phyloP scores from a whole-genome alignment of 2,329 filamentous ascomycete genomes.

The Scytalidium sp. region DNA sequence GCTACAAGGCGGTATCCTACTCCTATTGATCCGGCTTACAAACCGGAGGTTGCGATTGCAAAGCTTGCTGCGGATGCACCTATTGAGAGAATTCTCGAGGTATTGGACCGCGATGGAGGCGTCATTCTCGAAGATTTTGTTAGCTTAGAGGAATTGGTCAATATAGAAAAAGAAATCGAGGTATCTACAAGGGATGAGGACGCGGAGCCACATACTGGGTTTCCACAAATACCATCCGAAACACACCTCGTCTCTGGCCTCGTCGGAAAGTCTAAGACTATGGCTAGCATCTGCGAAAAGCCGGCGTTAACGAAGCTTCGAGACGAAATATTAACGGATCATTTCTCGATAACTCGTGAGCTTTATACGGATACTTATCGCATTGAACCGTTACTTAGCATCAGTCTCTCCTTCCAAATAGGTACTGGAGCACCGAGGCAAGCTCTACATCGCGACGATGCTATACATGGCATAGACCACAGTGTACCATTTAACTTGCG shows the following conservation, averaged over 20 bases:
- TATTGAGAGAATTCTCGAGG: slow-evolving; percentile 25
- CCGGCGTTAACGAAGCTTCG: slow-evolving; percentile 23
- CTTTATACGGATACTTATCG: slow-evolving; percentile 14
- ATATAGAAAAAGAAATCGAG: slow-evolving; percentile 21
- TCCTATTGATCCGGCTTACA: slow-evolving; percentile 10
- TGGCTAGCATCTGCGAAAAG: slow-evolving; percentile 20
- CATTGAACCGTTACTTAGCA: slow-evolving; percentile 26
- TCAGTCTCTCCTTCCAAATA: slow-evolving; percentile 27
- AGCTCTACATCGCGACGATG: slow-evolving; percentile 29
- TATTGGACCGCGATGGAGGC: slow-evolving; percentile 30
- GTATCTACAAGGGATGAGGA: slow-evolving; percentile 6
- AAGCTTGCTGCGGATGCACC: slow-evolving; percentile 22
- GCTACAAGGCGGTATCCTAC: no score
- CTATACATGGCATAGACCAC: slow-evolving; percentile 27
- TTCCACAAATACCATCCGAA: slow-evolving; percentile 19
- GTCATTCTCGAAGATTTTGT: slow-evolving; percentile 29
- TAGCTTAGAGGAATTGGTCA: slow-evolving; percentile 17
- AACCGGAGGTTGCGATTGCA: slow-evolving; percentile 14
- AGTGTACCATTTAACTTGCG: slow-evolving; percentile 6
- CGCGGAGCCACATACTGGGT: slow-evolving; percentile 11
- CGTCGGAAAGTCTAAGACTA: slow-evolving; percentile 27
- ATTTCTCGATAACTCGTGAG: slow-evolving; percentile 20
- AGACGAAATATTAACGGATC: slow-evolving; percentile 21
- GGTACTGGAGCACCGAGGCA: slow-evolving; percentile 27
- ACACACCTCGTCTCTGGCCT: slow-evolving; percentile 24